Evolutionary conservation across 2,329 filamentous ascomycete species (phyloP).

Genomic region (Clarireedia hainanense): DNA sequence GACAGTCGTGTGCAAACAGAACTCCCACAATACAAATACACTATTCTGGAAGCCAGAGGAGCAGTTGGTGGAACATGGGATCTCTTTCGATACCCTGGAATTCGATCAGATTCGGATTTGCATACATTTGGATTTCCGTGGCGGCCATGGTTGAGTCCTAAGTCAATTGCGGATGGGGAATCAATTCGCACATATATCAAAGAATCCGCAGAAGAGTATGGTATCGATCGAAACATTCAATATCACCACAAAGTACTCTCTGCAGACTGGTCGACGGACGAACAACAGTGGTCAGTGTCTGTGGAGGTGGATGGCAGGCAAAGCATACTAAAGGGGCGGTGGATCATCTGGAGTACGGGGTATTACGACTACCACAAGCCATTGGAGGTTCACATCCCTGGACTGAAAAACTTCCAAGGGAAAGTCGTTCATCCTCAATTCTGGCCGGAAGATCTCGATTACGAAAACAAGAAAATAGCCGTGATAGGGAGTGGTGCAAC

Average conservation of each 20-base stretch:
- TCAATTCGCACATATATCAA: conserved; percentile 49
- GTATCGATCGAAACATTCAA: conserved; percentile 48
- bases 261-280: conserved; percentile 46
- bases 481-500: conserved; percentile 53
- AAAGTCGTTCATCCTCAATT: conserved; percentile 62
- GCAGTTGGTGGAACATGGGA: conserved; percentile 72
- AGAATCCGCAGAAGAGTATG: conserved; percentile 40
- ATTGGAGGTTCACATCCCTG: conserved; percentile 46
- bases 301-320: conserved; percentile 32
- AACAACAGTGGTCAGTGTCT: conserved; percentile 45
- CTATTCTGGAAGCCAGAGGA: conserved; percentile 59
- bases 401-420: conserved; percentile 51
- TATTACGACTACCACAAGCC: conserved; percentile 57
- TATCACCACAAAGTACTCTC: conserved; percentile 41
- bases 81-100: conserved; percentile 68
- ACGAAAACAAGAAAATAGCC: conserved; percentile 42
- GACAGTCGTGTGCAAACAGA: conserved; percentile 47
- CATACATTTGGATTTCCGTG: conserved; percentile 60
- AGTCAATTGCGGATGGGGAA: conserved; percentile 42
- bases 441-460: conserved; percentile 62
- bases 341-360: conserved; percentile 52
- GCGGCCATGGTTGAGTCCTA: conserved; percentile 54
- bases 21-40: conserved; percentile 47
- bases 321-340: conserved; percentile 33
- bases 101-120: conserved; percentile 55